Evolutionary conservation across 768 basidiomycete genomes (phyloP).

Genomic region (Phaeolepiota aurea): DNA sequence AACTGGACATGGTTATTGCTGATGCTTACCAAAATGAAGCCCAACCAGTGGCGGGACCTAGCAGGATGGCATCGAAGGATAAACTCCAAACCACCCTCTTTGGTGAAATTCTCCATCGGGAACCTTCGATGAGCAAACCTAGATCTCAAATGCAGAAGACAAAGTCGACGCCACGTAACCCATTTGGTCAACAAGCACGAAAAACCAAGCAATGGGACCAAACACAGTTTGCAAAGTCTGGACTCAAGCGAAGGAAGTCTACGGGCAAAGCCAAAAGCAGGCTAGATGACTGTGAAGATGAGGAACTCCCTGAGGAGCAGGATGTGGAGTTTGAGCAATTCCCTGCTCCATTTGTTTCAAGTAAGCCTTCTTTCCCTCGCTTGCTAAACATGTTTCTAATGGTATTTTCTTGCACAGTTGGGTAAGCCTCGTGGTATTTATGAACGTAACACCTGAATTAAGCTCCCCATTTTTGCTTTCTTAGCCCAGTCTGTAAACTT

Average conservation of each 20-base stretch:
- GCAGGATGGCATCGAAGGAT: slow-evolving; percentile 24
- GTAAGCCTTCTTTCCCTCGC: slow-evolving; percentile 32
- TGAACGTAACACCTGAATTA: background rate
- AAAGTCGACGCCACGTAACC: slow-evolving; percentile 32
- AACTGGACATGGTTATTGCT: slow-evolving; percentile 44
- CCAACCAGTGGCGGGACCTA: slow-evolving; percentile 34
- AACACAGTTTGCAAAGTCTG: slow-evolving; percentile 78
- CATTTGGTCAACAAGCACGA: slow-evolving; percentile 46
- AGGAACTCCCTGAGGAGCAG: slow-evolving; percentile 57
- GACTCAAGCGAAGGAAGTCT: slow-evolving; percentile 44
- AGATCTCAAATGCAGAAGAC: slow-evolving; percentile 28
- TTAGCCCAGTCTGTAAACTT: slow-evolving; percentile 21
- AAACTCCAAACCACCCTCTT: slow-evolving; percentile 59
- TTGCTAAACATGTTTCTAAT: background rate
- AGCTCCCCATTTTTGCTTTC: background rate
- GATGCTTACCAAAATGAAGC: slow-evolving; percentile 34
- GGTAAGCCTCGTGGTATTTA: slow-evolving; percentile 33
- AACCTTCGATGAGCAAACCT: slow-evolving; percentile 22
- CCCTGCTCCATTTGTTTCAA: slow-evolving; percentile 66
- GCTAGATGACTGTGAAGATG: slow-evolving; percentile 42
- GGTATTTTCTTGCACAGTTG: slow-evolving; percentile 25
- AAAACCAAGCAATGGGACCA: slow-evolving; percentile 90
- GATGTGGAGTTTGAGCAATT: slow-evolving; percentile 72
- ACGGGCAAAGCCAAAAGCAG: slow-evolving; percentile 41
- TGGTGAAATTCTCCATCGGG: slow-evolving; percentile 42